Conservation (phyloP, 1,139 yeast species). For the Protomyces inouyei region DNA sequence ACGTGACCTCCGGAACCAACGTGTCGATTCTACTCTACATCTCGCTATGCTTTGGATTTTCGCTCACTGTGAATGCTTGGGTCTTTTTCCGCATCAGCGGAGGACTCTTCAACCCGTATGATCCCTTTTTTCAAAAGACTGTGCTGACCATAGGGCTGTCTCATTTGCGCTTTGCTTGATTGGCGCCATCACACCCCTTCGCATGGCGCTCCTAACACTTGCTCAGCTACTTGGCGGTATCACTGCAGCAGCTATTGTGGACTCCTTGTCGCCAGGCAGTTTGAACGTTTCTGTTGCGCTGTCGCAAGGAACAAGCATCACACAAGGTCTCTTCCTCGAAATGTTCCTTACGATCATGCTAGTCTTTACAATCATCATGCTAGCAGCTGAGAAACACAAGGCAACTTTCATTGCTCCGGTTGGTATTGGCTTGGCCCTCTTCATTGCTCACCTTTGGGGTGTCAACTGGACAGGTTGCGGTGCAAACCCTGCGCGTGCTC, state of each 20-base stretch:
- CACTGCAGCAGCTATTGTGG: constrained; percentile 89
- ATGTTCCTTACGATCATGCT: constrained; percentile 73
- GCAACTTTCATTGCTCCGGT: constrained; percentile 79
- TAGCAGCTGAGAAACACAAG: constrained; percentile 78
- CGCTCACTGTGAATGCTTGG: constrained; percentile 71
- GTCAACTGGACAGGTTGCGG: constrained; percentile 91
- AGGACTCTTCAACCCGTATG: constrained; percentile 86
- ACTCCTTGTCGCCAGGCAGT: constrained; percentile 80
- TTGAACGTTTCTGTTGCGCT: constrained; percentile 66
- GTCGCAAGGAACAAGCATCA: constrained; percentile 65
- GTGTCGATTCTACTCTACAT: constrained; percentile 73
- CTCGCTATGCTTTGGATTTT: constrained; percentile 81
- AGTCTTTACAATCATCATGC: constrained; percentile 70
- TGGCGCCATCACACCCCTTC: constrained; percentile 66
- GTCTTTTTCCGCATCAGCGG: constrained; percentile 77
- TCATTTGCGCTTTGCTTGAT: constrained; percentile 66
- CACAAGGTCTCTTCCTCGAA: constrained; percentile 77
- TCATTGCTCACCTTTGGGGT: constrained; percentile 75
- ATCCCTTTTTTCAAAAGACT: background rate
- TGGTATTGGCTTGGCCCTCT: constrained; percentile 74
- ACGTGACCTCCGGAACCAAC: constrained; percentile 37
- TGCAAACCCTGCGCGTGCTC: constrained; percentile 82
- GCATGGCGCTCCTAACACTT: constrained; percentile 61
- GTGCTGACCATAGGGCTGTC: constrained; percentile 41
- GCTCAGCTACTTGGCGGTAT: constrained; percentile 79